These are phyloP conservation scores for Cytospora mali DNA, from an alignment of 2,329 filamentous ascomycete species.

Conservation along the genomic window DNA sequence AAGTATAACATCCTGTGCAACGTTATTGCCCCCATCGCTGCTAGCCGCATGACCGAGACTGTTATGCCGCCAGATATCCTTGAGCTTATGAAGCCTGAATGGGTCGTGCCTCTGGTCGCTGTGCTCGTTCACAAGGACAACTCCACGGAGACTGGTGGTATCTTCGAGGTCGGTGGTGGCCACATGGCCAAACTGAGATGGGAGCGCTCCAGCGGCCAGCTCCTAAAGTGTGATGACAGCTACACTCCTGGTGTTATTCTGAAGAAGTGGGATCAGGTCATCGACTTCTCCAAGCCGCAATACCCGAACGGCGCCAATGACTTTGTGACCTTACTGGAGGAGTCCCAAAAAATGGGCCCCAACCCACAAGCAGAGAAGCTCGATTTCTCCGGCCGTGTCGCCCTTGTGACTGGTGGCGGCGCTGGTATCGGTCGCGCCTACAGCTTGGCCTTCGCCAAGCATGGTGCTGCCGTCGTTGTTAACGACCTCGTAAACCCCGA, in stretches of 20 bases:
- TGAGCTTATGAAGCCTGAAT: slow-evolving; percentile 83
- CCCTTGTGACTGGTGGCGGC: slow-evolving; percentile 84
- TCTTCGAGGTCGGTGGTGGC: slow-evolving; percentile 93
- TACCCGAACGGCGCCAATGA: slow-evolving; percentile 85
- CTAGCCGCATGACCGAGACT: slow-evolving; percentile 92
- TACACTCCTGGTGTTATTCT: slow-evolving; percentile 88
- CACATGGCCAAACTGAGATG: slow-evolving; percentile 92
- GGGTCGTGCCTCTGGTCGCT: slow-evolving; percentile 92
- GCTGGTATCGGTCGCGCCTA: slow-evolving; percentile 92
- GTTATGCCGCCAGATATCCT: slow-evolving; percentile 94
- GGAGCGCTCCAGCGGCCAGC: slow-evolving; percentile 87
- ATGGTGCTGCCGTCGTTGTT: slow-evolving; percentile 83
- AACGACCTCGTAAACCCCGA: slow-evolving; percentile 96
- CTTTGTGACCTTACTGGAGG: slow-evolving; percentile 83
- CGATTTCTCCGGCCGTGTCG: slow-evolving; percentile 83
- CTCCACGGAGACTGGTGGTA: slow-evolving; percentile 78
- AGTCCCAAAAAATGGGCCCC: slow-evolving; percentile 75
- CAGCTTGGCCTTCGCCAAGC: slow-evolving; percentile 79
- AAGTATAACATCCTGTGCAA: slow-evolving; percentile 99
- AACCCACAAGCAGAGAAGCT: slow-evolving; percentile 74
- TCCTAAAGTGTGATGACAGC: slow-evolving; percentile 84
- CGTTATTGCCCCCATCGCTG: slow-evolving; percentile 92
- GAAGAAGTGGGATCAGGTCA: slow-evolving; percentile 85
- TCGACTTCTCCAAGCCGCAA: slow-evolving; percentile 81
- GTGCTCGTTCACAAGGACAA: slow-evolving; percentile 85